Percentiles rank a stretch among this genome's conserved stretches.
Evolutionary conservation across 305 asterid genomes (phyloP).

Genomic region (Plantago rigida): DNA sequence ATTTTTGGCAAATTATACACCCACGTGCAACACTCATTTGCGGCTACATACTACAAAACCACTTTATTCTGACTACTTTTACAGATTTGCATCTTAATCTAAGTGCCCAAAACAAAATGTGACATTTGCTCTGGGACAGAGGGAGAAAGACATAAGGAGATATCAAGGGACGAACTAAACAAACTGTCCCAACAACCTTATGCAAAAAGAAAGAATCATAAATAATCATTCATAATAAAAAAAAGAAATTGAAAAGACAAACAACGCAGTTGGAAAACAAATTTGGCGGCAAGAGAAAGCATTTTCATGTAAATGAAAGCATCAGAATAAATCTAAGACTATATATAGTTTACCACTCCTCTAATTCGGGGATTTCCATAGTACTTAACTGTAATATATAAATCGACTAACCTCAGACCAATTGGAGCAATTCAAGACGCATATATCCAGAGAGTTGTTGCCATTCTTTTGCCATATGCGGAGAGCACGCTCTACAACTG

Average conservation of each 20-base stretch:
- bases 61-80: too few species aligned
- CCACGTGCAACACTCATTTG: too few species aligned
- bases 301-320: neutral
- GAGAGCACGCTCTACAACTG: conserved; percentile 1
- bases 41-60: too few species aligned
- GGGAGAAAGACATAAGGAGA: too few species aligned
- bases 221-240: neutral
- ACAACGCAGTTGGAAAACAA: neutral
- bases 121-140: too few species aligned
- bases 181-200: too few species aligned
- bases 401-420: conserved; percentile 1
- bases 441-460: neutral
- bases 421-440: neutral
- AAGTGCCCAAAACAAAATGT: too few species aligned
- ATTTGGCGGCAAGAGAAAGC: neutral
- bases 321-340: conserved; percentile 1
- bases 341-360: neutral
- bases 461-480: neutral
- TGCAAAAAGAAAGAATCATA: too few species aligned
- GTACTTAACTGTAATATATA: neutral
- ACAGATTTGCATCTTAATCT: too few species aligned
- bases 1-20: too few species aligned
- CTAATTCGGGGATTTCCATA: neutral
- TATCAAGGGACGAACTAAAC: too few species aligned
- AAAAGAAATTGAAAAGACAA: neutral